Conservation (phyloP, 2,329 filamentous ascomycete species). For the Alternaria atra region DNA sequence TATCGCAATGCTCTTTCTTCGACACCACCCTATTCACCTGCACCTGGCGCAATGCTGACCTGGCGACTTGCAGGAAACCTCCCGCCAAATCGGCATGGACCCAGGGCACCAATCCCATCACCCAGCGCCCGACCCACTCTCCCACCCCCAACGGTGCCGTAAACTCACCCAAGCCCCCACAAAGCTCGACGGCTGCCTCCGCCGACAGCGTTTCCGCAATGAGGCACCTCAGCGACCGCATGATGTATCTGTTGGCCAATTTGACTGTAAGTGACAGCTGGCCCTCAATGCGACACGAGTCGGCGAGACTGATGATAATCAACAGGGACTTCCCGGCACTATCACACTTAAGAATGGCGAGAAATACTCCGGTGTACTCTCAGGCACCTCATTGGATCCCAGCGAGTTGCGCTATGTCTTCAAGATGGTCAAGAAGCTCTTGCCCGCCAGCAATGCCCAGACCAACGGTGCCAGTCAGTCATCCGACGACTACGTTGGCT, state of each 20-base stretch:
- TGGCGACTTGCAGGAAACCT: conserved; percentile 55
- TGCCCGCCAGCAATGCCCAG: conserved; percentile 52
- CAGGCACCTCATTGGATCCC: conserved; percentile 62
- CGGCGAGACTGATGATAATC: conserved; percentile 20
- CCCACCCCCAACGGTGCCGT: conserved; percentile 64
- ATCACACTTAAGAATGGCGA: conserved; percentile 69
- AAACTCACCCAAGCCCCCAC: conserved; percentile 53
- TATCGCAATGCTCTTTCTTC: conserved; percentile 8
- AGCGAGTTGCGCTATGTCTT: conserved; percentile 65
- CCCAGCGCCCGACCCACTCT: conserved; percentile 61
- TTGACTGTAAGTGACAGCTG: conserved; percentile 61
- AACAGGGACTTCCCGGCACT: conserved; percentile 64
- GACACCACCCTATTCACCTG: conserved; percentile 11
- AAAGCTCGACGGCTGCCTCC: conserved; percentile 44
- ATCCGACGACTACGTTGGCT: conserved; percentile 56
- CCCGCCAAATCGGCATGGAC: conserved; percentile 67
- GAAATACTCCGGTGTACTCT: conserved; percentile 68
- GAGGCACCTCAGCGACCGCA: conserved; percentile 67
- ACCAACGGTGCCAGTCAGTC: conserved; percentile 56
- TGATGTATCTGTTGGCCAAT: conserved; percentile 67
- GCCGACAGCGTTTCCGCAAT: conserved; percentile 64
- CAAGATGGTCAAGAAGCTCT: conserved; percentile 70
- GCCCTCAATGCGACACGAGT: neutral
- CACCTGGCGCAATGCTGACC: conserved; percentile 39
- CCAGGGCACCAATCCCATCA: conserved; percentile 68